Evolutionary conservation across 306 rosid genomes (phyloP).

Genomic region (Ormosia emarginata): DNA sequence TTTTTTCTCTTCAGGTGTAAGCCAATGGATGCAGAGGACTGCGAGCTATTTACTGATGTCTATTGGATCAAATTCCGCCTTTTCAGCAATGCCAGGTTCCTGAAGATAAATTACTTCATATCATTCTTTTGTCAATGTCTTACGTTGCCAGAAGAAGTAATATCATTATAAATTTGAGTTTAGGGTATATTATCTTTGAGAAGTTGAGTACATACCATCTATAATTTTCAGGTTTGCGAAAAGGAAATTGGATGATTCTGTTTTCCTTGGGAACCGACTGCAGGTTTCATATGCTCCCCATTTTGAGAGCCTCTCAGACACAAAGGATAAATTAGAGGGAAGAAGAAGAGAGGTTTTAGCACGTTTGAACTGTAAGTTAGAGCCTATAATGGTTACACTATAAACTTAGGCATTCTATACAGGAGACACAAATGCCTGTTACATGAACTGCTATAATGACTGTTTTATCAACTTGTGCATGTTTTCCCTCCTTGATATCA

Average conservation of each 20-base stretch:
- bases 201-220: conserved; percentile 1
- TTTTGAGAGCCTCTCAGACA: conserved; percentile 65
- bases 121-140: not conserved
- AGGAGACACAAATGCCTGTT: not conserved
- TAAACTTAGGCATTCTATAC: not conserved
- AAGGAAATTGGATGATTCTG: conserved; percentile 73
- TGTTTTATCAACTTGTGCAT: not conserved
- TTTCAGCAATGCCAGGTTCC: conserved; percentile 78
- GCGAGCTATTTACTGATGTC: conserved; percentile 84
- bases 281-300: conserved; percentile 79
- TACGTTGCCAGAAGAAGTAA: not conserved
- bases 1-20: conserved; percentile 47
- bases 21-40: conserved; percentile 92
- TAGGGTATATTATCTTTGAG: conserved; percentile 1
- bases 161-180: not conserved
- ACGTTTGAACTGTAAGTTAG: conserved; percentile 54
- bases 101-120: not conserved
- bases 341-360: conserved; percentile 78
- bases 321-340: conserved; percentile 76
- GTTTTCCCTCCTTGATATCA: conserved; percentile 28
- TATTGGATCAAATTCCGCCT: conserved; percentile 76
- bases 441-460: not conserved
- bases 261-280: conserved; percentile 77
- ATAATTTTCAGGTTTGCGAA: conserved; percentile 72
- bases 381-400: not conserved